phyloP scores from a whole-genome alignment of 345 rosid genomes.

The Arabidopsis arenosa region DNA sequence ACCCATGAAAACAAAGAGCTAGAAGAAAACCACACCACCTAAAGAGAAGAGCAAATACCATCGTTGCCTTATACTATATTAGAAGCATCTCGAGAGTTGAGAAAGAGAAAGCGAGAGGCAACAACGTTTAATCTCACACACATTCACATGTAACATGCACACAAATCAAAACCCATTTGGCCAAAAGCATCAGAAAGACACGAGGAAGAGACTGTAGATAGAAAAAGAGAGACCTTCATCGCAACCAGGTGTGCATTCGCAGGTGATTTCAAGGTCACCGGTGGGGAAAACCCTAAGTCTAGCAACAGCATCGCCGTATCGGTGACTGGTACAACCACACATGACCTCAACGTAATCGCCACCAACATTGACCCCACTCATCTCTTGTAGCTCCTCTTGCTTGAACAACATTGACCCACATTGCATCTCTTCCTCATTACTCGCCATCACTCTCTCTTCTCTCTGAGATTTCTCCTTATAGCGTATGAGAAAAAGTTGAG shows the following conservation, averaged over 20 bases:
- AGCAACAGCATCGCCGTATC: conserved; percentile 99
- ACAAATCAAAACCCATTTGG: conserved; percentile 50
- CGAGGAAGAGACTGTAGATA: conserved; percentile 5
- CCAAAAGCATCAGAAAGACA: conserved; percentile 22
- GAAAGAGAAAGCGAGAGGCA: conserved; percentile 49
- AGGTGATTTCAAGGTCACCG: conserved; percentile 93
- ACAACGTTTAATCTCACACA: conserved; percentile 49
- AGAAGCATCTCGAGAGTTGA: background rate
- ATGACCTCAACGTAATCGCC: conserved; percentile 86
- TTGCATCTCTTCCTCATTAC: conserved; percentile 58
- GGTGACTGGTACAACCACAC: conserved; percentile 98
- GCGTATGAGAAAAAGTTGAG: conserved; percentile 32
- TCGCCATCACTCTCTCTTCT: conserved; percentile 57
- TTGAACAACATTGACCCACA: conserved; percentile 64
- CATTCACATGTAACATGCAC: conserved; percentile 48
- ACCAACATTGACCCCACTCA: conserved; percentile 75
- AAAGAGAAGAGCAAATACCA: background rate
- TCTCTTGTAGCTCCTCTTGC: conserved; percentile 87
- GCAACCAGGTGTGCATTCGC: conserved; percentile 99
- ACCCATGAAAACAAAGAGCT: conserved; percentile 6
- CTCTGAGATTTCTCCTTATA: conserved; percentile 13
- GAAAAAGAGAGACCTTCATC: conserved; percentile 74
- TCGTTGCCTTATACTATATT: background rate
- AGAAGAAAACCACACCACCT: conserved; percentile 8
- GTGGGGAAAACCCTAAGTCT: conserved; percentile 95